phyloP scores from a whole-genome alignment of 139 green algal species.

The Gonium pectorale region DNA sequence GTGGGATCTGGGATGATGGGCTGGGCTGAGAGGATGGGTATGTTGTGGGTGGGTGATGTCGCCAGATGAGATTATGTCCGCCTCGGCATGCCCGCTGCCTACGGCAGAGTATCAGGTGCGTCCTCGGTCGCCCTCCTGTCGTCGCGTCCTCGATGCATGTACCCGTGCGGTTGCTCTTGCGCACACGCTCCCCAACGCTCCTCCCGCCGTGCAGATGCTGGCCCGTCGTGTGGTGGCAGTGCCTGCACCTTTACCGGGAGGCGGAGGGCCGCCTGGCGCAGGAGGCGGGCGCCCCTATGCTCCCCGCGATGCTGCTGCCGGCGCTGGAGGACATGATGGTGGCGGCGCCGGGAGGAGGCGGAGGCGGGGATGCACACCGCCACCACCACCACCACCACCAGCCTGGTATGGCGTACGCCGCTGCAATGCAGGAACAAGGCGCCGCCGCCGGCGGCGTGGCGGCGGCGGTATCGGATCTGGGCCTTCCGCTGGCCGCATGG shows the following conservation, averaged over 20 bases:
- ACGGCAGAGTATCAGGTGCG: too few relatives aligned
- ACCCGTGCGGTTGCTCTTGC: background rate
- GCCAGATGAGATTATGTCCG: too few relatives aligned
- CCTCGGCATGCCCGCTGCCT: too few relatives aligned
- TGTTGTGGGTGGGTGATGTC: too few relatives aligned
- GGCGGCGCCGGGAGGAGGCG: background rate
- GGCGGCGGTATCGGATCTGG: background rate
- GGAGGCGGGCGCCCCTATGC: background rate
- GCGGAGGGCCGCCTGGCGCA: background rate
- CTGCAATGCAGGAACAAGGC: too few relatives aligned
- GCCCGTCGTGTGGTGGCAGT: constrained; percentile 26
- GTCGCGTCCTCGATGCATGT: too few relatives aligned
- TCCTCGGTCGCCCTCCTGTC: too few relatives aligned
- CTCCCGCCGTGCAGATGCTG: background rate
- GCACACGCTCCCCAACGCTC: background rate
- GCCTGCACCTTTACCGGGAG: constrained; percentile 22
- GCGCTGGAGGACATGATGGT: constrained; percentile 22
- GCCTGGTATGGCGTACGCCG: too few relatives aligned
- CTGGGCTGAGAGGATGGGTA: too few relatives aligned
- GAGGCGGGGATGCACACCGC: background rate
- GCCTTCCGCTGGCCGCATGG: constrained; percentile 2
- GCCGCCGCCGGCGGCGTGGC: background rate
- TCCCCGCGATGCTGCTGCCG: constrained; percentile 12
- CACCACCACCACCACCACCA: too few relatives aligned
- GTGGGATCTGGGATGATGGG: background rate